These are phyloP conservation scores for Xylariaceae sp. DNA, from an alignment of 2,329 filamentous ascomycete genomes.

Conservation along the genomic window DNA sequence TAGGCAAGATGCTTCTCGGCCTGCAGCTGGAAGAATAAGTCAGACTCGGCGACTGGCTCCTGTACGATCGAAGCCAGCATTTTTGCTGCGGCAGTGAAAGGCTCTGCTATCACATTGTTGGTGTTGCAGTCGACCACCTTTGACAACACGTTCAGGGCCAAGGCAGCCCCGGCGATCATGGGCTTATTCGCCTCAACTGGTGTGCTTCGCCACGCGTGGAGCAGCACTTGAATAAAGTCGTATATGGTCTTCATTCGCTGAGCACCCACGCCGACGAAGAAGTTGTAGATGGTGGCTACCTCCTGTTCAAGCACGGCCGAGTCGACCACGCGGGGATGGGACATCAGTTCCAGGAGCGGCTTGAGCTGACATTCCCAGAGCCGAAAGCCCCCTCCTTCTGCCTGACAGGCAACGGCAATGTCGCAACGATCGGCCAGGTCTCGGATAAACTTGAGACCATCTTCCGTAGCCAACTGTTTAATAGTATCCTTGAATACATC, in stretches of 20 bases:
- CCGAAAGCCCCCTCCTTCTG: neutral
- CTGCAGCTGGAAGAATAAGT: slow-evolving; percentile 22
- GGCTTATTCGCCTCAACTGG: slow-evolving; percentile 4
- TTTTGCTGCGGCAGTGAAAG: slow-evolving; percentile 17
- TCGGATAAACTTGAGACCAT: slow-evolving; percentile 22
- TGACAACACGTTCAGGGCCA: slow-evolving; percentile 25
- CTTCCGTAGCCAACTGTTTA: slow-evolving; percentile 20
- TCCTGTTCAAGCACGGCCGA: slow-evolving; percentile 32
- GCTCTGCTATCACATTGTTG: slow-evolving; percentile 23
- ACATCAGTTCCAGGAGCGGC: slow-evolving; percentile 29
- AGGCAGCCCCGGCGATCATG: slow-evolving; percentile 17
- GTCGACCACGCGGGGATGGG: slow-evolving; percentile 26
- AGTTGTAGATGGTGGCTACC: slow-evolving; percentile 27
- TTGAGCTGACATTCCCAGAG: slow-evolving; percentile 21
- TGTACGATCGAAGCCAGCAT: slow-evolving; percentile 4
- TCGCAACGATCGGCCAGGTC: slow-evolving; percentile 17
- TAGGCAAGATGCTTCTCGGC: slow-evolving; percentile 24
- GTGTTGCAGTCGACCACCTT: slow-evolving; percentile 31
- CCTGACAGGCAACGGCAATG: neutral
- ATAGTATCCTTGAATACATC: slow-evolving; percentile 23
- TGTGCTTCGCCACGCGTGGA: slow-evolving; percentile 11
- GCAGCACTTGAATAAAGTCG: slow-evolving; percentile 19
- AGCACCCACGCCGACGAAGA: slow-evolving; percentile 27
- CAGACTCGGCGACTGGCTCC: slow-evolving; percentile 2
- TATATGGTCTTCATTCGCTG: slow-evolving; percentile 25